Base-by-base conservation (phyloP, 139 green algal species). In the Axilococcus clingmanii region DNA sequence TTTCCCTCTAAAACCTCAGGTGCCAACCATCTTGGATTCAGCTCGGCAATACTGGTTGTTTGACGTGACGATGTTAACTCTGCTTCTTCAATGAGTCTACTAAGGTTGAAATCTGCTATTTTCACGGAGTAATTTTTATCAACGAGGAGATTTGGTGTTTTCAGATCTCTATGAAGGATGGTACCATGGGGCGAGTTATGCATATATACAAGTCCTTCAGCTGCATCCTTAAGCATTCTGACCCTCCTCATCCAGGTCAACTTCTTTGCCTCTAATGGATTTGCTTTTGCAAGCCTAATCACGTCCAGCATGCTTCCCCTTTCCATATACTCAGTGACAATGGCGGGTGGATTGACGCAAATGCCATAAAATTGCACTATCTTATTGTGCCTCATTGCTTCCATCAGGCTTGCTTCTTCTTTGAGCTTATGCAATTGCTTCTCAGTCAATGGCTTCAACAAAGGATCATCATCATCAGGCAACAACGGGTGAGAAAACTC, bases 131-230 rank as follows among this genome's bases (percentile, higher is more conserved):
- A 57, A 22, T 46, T 9, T 9, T 57, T 30, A 46, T 57, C 49
- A 34, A 57, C 14, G 43, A 57, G 43, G 30, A 29, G 43, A 31
- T 57, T 57, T 29, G 14, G 11, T 20, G 49, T 30, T 46, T 57
- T 57, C 22, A 57, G 19, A 32, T 57, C 49, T 35, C 49, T 44
- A 46, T 57, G 49, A 33, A 57, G 12, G 14, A 57, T 46, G 12
- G 49, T 14, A 6, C 6, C 14, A 6, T 44, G 15, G 5, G 31
- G 14, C 15, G 35, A 44, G n/a, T n/a, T n/a, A 19, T 57, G 49
- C 49, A 57, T 57, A 34, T 23, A 57, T 20, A 33, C 15, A 16
- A 57, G 23, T n/a, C 28, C 49, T 44, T 41, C 24, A n/a, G 35
- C 32, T 14, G 43, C 23, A 31, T 57, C 49, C 16, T 28, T 31